Evolutionary conservation across 2,329 filamentous ascomycete species (phyloP), one percentile per base, ranked within the genome.

Genomic region (Colletotrichum australisinense): DNA sequence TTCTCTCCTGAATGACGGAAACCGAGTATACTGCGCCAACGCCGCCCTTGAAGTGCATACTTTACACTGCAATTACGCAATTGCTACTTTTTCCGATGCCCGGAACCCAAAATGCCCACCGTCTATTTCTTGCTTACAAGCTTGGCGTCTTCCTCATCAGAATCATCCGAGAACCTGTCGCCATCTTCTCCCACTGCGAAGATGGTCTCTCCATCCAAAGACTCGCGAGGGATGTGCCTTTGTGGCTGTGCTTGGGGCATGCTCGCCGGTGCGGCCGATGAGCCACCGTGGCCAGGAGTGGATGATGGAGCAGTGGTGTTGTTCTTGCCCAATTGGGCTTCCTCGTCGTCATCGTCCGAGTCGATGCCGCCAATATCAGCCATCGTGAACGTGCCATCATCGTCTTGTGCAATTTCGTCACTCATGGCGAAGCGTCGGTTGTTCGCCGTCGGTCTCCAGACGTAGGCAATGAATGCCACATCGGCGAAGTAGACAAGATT

Each of bases 341-440:
- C 88, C 78, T 93, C 90, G 72, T 89, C 88, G 46, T 90, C 85
- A 69, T 90, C 85, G 69, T 90, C 88, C 63, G 88, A 91, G 66
- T 91, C 91, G 3, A 90, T 89, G 63, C 94, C 94, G 64, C 94
- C 95, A 75, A 99, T 93, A 69, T 97, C 97, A 62, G 94, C 94
- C 81, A 99, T 97, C 81, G 98, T 97, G 81, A 99, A 99, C 58
- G 88, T 90, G 46, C 97, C 97, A 80, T 98, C 96, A 78, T 99
- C 97, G 79, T 99, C 97, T 89, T 98, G 97, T 3, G 97, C 96
- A 80, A 99, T 93, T 90, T 99, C 97, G 80, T 99, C 97, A 85
- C 94, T 97, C 97, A 99, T 99, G 75, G 97, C 97, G 79, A 99
- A 99, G 70, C 97, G 91, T 78, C 95, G 91, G 85, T 99, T 99